Percentiles rank a stretch among this genome's conserved stretches.
phyloP scores from a whole-genome alignment of 108 stramenopile genomes.

The Parietichytrium sp. region DNA sequence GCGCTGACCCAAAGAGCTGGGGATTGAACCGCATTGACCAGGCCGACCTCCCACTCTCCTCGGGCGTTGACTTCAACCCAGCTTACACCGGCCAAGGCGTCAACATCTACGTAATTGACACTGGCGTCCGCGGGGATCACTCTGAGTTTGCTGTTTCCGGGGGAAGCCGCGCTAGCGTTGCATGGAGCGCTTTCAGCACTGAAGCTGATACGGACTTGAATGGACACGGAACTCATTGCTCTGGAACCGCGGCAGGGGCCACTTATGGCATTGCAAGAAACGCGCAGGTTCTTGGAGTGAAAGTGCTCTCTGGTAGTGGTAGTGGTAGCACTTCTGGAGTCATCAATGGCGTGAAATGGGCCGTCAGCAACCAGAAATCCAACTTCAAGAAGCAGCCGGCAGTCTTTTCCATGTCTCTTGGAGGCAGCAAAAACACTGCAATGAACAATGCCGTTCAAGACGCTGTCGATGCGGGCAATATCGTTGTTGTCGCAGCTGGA shows the following conservation, averaged over 20 bases:
- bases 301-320: background rate
- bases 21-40: background rate
- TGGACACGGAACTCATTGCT: slow-evolving; percentile 42
- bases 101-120: background rate
- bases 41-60: background rate
- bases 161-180: too few species aligned
- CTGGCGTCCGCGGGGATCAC: background rate
- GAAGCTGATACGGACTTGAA: background rate
- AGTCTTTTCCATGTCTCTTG: slow-evolving; percentile 40
- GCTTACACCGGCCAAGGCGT: background rate
- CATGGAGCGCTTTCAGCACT: background rate
- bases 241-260: slow-evolving; percentile 41
- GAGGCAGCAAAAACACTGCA: background rate
- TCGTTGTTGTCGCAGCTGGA: slow-evolving; percentile 42
- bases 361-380: background rate
- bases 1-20: background rate
- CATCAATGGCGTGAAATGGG: slow-evolving; percentile 22
- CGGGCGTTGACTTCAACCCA: background rate
- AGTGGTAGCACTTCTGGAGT: background rate
- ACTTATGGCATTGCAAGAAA: background rate
- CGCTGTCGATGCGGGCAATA: background rate
- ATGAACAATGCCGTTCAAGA: background rate
- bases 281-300: background rate
- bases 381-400: background rate
- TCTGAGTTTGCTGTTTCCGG: background rate